phyloP scores from a whole-genome alignment of 2,329 filamentous ascomycete species.

The Penicillium frequentans region DNA sequence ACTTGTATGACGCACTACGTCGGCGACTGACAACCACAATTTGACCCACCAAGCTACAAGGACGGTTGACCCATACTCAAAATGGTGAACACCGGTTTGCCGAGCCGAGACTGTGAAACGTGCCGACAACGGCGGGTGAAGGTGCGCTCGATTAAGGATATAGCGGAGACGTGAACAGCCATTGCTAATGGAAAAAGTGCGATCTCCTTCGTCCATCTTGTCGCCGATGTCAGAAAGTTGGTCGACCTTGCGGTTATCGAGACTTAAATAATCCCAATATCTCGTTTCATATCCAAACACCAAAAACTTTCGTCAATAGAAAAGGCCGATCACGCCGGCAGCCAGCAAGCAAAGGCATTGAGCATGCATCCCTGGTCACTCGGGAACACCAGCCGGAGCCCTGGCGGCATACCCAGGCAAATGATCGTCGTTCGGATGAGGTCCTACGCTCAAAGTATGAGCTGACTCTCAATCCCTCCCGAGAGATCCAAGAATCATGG shows the following conservation, averaged over 20 bases:
- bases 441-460: background rate
- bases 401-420: background rate
- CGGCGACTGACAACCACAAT: too few relatives aligned
- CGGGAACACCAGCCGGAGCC: background rate
- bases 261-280: background rate
- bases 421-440: background rate
- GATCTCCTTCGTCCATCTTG: background rate
- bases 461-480: background rate
- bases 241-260: background rate
- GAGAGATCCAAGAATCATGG: background rate
- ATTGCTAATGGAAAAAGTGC: background rate
- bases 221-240: background rate
- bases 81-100: background rate
- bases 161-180: background rate
- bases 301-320: background rate
- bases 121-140: background rate
- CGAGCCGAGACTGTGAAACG: background rate
- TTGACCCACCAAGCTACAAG: too few relatives aligned
- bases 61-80: background rate
- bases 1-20: too few relatives aligned
- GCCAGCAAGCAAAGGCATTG: background rate
- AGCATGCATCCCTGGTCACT: background rate
- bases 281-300: background rate
- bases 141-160: background rate
- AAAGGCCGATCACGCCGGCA: background rate